These are phyloP conservation scores for Boletus bicolor DNA, from an alignment of 768 basidiomycete genomes.

Conservation along the genomic window DNA sequence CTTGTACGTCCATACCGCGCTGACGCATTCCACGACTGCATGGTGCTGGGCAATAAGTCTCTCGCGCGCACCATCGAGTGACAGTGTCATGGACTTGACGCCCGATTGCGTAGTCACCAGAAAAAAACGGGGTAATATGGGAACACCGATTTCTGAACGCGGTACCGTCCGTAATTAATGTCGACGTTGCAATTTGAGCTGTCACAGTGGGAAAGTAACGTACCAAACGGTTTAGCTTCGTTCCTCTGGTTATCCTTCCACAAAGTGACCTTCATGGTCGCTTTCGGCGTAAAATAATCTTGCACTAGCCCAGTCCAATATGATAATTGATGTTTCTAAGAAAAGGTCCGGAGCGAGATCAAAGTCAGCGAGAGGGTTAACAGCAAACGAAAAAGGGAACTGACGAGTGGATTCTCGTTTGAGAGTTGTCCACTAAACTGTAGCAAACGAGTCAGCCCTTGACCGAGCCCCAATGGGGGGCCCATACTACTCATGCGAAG, in stretches of 20 bases:
- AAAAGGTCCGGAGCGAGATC: background rate
- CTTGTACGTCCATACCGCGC: slow-evolving; percentile 78
- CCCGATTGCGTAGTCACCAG: slow-evolving; percentile 82
- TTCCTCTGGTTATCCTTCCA: slow-evolving; percentile 81
- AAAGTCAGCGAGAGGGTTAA: slow-evolving; percentile 3
- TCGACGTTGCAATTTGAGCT: slow-evolving; percentile 2
- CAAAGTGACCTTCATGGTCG: slow-evolving; percentile 75
- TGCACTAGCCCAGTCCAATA: slow-evolving; percentile 67
- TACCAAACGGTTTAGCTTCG: slow-evolving; percentile 84
- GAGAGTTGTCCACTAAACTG: slow-evolving; percentile 69
- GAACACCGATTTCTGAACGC: slow-evolving; percentile 68
- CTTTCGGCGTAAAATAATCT: slow-evolving; percentile 69
- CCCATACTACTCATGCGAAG: slow-evolving; percentile 28
- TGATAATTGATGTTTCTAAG: slow-evolving; percentile 57
- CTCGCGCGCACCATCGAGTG: slow-evolving; percentile 75
- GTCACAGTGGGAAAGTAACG: slow-evolving; percentile 26
- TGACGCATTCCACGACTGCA: slow-evolving; percentile 63
- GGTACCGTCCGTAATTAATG: slow-evolving; percentile 10
- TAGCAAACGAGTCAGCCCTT: slow-evolving; percentile 60
- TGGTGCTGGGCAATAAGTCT: slow-evolving; percentile 47
- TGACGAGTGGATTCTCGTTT: slow-evolving; percentile 48
- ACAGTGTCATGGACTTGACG: slow-evolving; percentile 79
- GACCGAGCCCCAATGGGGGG: slow-evolving; percentile 49
- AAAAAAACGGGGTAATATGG: slow-evolving; percentile 81
- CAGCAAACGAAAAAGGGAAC: slow-evolving; percentile 1